phyloP scores from a whole-genome alignment of 2,329 filamentous ascomycete species.

The Cladophialophora psammophila region DNA sequence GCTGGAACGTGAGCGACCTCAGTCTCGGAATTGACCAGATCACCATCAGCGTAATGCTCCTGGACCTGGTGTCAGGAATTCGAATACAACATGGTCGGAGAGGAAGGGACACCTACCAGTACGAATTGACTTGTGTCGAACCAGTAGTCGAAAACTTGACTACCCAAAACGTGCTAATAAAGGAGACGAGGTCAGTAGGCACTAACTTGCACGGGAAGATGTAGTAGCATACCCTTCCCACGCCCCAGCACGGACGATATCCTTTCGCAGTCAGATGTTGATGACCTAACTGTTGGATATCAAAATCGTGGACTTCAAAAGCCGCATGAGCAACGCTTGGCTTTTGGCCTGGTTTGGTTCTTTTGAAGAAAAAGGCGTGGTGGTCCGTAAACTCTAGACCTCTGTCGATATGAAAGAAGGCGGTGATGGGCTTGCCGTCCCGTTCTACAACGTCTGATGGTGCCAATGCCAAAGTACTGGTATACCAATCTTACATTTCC shows the following conservation, averaged over 20 bases:
- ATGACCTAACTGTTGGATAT: background rate
- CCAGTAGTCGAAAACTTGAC: background rate
- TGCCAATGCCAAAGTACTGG: background rate
- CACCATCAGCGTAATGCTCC: background rate
- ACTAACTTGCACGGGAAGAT: background rate
- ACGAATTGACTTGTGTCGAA: background rate
- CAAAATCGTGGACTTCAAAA: background rate
- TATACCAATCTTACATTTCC: background rate
- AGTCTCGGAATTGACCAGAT: background rate
- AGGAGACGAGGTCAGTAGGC: no score
- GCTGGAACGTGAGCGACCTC: background rate
- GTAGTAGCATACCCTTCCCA: background rate
- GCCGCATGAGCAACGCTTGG: background rate
- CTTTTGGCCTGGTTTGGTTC: background rate
- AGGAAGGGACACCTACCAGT: background rate
- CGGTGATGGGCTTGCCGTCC: background rate
- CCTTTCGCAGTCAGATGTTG: background rate
- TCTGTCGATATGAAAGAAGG: background rate
- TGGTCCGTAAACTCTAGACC: background rate
- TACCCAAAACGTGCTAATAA: background rate
- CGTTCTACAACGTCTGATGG: background rate
- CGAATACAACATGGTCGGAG: no score
- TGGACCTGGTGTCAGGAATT: background rate
- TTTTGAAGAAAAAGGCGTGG: background rate
- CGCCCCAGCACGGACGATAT: background rate